A percentile compares a stretch with the other conserved stretches of the same genome.
Evolutionary conservation across 2,329 filamentous ascomycete genomes (phyloP).

Genomic region (Cadophora sp.): DNA sequence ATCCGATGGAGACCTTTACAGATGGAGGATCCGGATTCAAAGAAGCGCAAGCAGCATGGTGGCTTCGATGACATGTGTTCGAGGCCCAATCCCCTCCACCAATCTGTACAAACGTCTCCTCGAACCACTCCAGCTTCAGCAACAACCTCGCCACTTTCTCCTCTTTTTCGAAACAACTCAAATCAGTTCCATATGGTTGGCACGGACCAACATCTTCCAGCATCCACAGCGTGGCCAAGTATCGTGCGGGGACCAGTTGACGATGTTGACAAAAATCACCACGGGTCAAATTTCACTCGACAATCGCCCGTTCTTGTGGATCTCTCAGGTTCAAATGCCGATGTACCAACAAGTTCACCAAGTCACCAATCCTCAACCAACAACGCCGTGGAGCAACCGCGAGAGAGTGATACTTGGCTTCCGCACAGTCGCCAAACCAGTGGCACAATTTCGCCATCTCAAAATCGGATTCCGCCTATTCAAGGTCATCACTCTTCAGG

Average conservation of each 20-base stretch:
- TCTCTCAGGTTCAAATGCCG: not conserved
- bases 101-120: constrained; percentile 29
- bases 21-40: constrained; percentile 11
- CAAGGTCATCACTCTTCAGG: not conserved
- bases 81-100: constrained; percentile 5
- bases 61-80: constrained; percentile 6
- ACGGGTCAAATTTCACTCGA: not conserved
- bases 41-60: constrained; percentile 28
- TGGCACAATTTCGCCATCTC: not conserved
- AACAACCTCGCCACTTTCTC: too few relatives aligned
- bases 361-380: not conserved
- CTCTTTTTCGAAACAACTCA: not conserved
- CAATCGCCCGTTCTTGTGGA: not conserved
- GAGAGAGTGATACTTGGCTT: not conserved
- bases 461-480: not conserved
- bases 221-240: constrained; percentile 8
- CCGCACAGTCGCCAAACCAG: not conserved
- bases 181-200: constrained; percentile 1
- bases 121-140: constrained; percentile 20
- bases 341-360: not conserved
- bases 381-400: not conserved
- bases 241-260: constrained; percentile 16
- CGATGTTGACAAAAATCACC: not conserved
- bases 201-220: not conserved
- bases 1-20: constrained; percentile 25